A percentile compares a stretch with the other conserved stretches of the same genome.
Evolutionary conservation across 192 early-diverging fungal species (phyloP).

Genomic region (Gaertneriomyces semiglobifer): DNA sequence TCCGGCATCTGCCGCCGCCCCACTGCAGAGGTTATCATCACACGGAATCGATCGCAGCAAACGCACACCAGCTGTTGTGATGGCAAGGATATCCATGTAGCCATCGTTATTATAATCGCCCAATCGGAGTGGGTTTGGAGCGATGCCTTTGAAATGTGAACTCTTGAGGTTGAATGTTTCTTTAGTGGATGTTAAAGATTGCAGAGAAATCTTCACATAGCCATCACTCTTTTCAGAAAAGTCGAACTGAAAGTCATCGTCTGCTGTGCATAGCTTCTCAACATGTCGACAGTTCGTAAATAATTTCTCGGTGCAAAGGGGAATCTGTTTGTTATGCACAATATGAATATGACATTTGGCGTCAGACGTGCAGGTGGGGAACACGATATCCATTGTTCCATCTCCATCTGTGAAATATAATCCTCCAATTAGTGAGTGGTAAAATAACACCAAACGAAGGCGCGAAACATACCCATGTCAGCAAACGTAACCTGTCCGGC

Average conservation of each 20-base stretch:
- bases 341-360: slow-evolving; percentile 65
- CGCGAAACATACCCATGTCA: slow-evolving; percentile 67
- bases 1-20: slow-evolving; percentile 40
- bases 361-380: slow-evolving; percentile 56
- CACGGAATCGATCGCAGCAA: slow-evolving; percentile 69
- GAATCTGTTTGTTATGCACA: slow-evolving; percentile 77
- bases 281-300: slow-evolving; percentile 59
- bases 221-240: slow-evolving; percentile 26
- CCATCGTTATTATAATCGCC: slow-evolving; percentile 88
- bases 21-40: slow-evolving; percentile 39
- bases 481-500: slow-evolving; percentile 82
- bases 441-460: neutral
- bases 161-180: slow-evolving; percentile 5
- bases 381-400: slow-evolving; percentile 81
- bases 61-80: slow-evolving; percentile 58
- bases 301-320: slow-evolving; percentile 53
- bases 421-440: neutral
- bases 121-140: slow-evolving; percentile 26
- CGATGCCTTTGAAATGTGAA: slow-evolving; percentile 6
- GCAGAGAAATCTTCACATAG: slow-evolving; percentile 16
- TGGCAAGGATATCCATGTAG: slow-evolving; percentile 81
- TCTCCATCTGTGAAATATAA: slow-evolving; percentile 66
- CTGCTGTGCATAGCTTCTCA: slow-evolving; percentile 70
- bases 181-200: neutral
- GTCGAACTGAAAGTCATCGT: slow-evolving; percentile 68